A percentile compares a stretch with the other conserved stretches of the same genome.
Evolutionary conservation across 352 stramenopile species (phyloP).

Genomic region (Aphanomyces invadans): DNA sequence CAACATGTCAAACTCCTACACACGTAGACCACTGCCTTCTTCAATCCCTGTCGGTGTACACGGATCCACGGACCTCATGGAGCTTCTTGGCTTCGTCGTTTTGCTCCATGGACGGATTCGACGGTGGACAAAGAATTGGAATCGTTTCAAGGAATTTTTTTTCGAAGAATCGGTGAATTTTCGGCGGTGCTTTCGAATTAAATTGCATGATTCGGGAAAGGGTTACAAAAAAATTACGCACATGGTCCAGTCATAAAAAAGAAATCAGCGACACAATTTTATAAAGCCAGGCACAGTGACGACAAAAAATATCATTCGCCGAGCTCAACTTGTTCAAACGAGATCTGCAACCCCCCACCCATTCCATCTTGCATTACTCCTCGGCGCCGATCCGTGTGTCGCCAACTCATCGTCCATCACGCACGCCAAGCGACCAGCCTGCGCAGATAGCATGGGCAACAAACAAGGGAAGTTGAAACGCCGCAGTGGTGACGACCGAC

Average conservation of each 20-base stretch:
- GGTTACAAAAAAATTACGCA: background rate
- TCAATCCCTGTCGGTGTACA: no score
- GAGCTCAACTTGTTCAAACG: background rate
- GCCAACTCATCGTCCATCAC: slow-evolving; percentile 4
- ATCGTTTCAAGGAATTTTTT: background rate
- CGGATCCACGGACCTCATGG: background rate
- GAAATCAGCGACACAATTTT: no score
- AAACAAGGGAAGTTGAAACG: slow-evolving; percentile 62
- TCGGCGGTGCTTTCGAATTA: no score
- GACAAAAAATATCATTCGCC: background rate
- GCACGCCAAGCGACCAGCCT: background rate
- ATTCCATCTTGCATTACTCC: background rate
- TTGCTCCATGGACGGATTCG: background rate
- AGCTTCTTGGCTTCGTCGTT: slow-evolving; percentile 4
- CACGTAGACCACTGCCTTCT: no score
- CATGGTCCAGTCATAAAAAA: background rate
- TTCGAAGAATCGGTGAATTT: background rate
- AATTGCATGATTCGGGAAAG: no score
- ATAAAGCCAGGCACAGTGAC: no score
- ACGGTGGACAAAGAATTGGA: background rate
- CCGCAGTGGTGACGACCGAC: slow-evolving; percentile 25
- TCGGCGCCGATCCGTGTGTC: background rate
- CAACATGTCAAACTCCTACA: slow-evolving; percentile 70
- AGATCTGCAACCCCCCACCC: background rate
- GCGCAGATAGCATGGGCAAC: slow-evolving; percentile 52